Conservation (phyloP, 2,329 filamentous ascomycete genomes). For the Endoconidiophora laricicola region DNA sequence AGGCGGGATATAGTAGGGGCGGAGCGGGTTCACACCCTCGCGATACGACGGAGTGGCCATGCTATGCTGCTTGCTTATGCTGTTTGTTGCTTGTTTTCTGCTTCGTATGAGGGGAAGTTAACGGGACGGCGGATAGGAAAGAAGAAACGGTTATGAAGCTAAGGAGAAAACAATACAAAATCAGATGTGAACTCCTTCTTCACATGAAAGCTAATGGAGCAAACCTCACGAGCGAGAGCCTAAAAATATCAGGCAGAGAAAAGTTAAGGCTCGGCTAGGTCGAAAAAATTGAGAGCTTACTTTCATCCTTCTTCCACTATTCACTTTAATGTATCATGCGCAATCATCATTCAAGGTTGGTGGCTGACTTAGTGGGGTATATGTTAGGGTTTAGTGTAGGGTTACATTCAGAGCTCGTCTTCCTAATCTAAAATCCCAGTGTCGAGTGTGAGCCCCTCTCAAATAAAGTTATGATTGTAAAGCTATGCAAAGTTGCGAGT, state of each 20-base stretch:
- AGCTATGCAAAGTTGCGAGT: too few species aligned
- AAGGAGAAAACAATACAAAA: neutral
- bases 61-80: neutral
- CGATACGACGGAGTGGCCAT: constrained; percentile 25
- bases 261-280: constrained; percentile 10
- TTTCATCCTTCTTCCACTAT: constrained; percentile 5
- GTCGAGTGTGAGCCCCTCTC: too few species aligned
- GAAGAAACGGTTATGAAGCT: neutral
- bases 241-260: constrained; percentile 4
- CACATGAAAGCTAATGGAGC: constrained; percentile 2
- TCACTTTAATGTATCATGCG: constrained; percentile 10
- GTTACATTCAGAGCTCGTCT: neutral
- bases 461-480: too few species aligned
- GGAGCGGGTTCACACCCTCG: constrained; percentile 43
- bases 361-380: constrained; percentile 10
- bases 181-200: neutral
- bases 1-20: constrained; percentile 52
- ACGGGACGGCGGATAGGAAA: neutral
- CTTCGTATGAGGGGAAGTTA: neutral
- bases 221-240: constrained; percentile 7
- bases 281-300: constrained; percentile 13
- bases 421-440: too few species aligned
- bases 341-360: constrained; percentile 3
- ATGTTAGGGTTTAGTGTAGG: constrained; percentile 1
- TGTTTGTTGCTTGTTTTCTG: neutral